A percentile compares a stretch with the other conserved stretches of the same genome.
Conservation (phyloP, 257 asterid genomes). For the Scutellaria minor region DNA sequence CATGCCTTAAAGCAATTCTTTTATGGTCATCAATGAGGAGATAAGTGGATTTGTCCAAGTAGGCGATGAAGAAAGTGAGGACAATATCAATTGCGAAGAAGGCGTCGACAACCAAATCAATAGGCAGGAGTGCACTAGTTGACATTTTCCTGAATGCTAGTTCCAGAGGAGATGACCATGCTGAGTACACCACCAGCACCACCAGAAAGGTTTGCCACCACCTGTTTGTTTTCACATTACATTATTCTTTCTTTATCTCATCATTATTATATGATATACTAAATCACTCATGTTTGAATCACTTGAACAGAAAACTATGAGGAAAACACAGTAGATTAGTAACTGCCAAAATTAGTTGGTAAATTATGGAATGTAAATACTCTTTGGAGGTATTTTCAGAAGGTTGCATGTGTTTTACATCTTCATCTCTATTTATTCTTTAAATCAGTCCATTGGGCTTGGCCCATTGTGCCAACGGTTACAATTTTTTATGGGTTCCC, state of each 20-base stretch:
- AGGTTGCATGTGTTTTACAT: too few species aligned
- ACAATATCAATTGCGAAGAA: conserved; percentile 75
- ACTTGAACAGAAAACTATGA: too few species aligned
- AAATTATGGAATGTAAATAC: too few species aligned
- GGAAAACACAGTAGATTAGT: too few species aligned
- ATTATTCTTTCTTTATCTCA: neutral
- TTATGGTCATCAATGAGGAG: conserved; percentile 74
- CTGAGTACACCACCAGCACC: conserved; percentile 85
- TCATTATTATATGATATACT: neutral
- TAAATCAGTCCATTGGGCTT: too few species aligned
- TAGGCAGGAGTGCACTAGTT: conserved; percentile 66
- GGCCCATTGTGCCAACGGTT: too few species aligned
- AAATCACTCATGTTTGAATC: neutral
- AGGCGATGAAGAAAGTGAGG: conserved; percentile 86
- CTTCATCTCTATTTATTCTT: too few species aligned
- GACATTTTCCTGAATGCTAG: conserved; percentile 73
- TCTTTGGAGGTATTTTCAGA: too few species aligned
- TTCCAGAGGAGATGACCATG: conserved; percentile 95
- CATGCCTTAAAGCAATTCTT: conserved; percentile 68
- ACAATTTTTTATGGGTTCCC: too few species aligned
- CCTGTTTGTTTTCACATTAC: conserved; percentile 46
- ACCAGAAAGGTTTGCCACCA: conserved; percentile 87
- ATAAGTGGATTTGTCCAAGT: conserved; percentile 79
- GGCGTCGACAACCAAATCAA: conserved; percentile 76
- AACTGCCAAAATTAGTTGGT: too few species aligned